A percentile compares a stretch with the other conserved stretches of the same genome.
These are phyloP conservation scores for Cardamine resedifolia DNA, from an alignment of 345 rosid species.

Conservation along the genomic window DNA sequence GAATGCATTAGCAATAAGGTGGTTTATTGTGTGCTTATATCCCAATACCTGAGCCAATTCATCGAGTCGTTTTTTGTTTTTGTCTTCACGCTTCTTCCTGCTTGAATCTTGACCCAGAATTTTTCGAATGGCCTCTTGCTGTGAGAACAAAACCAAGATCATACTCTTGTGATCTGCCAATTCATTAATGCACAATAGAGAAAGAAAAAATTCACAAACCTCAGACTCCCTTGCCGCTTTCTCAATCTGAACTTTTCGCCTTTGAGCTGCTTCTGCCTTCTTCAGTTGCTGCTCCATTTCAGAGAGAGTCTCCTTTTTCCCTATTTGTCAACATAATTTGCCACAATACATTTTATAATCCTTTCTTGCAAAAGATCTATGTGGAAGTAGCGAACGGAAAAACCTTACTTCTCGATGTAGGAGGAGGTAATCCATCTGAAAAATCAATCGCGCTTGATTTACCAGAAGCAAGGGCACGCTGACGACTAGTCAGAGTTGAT, in stretches of 20 bases:
- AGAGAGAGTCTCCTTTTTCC: constrained; percentile 83
- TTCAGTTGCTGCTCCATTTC: constrained; percentile 84
- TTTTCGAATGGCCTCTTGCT: constrained; percentile 94
- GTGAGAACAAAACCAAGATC: constrained; percentile 26
- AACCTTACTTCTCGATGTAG: constrained; percentile 81
- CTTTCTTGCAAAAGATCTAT: background rate
- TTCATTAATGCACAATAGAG: background rate
- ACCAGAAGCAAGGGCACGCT: constrained; percentile 81
- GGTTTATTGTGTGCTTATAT: background rate
- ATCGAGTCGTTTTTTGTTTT: constrained; percentile 74
- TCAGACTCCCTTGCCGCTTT: constrained; percentile 85
- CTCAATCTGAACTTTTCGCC: constrained; percentile 82
- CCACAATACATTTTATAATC: constrained; percentile 4
- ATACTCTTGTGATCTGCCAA: background rate
- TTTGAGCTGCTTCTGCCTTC: constrained; percentile 93
- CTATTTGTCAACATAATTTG: constrained; percentile 37
- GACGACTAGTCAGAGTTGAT: constrained; percentile 77
- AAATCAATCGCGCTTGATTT: constrained; percentile 63
- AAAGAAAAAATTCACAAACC: constrained; percentile 49
- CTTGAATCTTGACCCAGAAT: constrained; percentile 93
- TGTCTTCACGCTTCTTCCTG: constrained; percentile 86
- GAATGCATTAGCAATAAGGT: background rate
- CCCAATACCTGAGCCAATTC: constrained; percentile 77
- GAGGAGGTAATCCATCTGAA: constrained; percentile 95
- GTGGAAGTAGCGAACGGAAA: constrained; percentile 1